Percentiles rank a stretch among this genome's conserved stretches.
Conservation (phyloP, 2,329 filamentous ascomycete species). For the Curvularia eragrostidis region DNA sequence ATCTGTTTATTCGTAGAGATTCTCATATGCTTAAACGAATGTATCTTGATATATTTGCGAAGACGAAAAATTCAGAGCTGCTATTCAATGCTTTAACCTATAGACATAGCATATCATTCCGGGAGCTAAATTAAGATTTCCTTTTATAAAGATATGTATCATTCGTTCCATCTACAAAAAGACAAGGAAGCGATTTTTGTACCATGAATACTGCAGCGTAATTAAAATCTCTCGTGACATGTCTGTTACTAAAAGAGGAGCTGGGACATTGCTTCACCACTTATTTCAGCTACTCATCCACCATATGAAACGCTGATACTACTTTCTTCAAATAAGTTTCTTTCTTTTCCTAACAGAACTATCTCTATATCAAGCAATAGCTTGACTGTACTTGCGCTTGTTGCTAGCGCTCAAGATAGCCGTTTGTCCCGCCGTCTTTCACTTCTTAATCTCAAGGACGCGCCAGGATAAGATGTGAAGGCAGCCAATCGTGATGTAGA, state of each 20-base stretch:
- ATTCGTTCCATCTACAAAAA: no score
- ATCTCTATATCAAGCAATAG: neutral
- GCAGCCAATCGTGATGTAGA: neutral
- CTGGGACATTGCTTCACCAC: neutral
- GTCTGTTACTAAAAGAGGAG: neutral
- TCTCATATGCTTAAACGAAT: no score
- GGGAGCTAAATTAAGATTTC: neutral
- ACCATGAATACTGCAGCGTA: neutral
- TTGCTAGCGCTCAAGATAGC: neutral
- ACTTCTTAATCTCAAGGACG: conserved; percentile 5
- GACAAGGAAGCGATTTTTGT: no score
- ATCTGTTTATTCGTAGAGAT: neutral
- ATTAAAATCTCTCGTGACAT: neutral
- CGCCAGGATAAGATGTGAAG: neutral
- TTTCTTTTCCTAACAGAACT: neutral
- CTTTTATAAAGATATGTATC: neutral
- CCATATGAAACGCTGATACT: no score
- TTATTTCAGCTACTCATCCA: neutral
- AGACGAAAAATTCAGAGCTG: neutral
- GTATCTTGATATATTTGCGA: neutral
- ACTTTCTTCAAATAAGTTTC: neutral
- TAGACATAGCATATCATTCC: neutral
- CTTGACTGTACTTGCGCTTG: neutral
- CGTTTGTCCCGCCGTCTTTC: conserved; percentile 2
- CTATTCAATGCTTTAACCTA: neutral